These are phyloP conservation scores for Leishmania tarentolae DNA, from an alignment of 208 protist species.

Conservation along the genomic window DNA sequence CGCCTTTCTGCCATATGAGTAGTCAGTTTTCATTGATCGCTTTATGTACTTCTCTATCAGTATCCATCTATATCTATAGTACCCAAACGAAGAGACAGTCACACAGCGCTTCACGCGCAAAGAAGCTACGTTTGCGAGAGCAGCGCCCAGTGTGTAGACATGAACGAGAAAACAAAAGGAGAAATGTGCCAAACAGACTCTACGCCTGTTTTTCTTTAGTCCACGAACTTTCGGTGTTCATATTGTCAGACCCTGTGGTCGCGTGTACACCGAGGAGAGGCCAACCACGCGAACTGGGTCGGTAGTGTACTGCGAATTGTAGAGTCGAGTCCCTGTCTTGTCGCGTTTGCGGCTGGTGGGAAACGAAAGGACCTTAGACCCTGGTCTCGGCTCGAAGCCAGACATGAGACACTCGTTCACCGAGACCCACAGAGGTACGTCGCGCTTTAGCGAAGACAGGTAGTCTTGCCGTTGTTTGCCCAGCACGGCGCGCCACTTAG, in stretches of 20 bases:
- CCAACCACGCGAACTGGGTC: constrained; percentile 89
- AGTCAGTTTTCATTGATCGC: not conserved
- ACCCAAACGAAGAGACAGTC: not conserved
- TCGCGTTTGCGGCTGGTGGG: constrained; percentile 17
- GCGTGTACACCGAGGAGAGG: constrained; percentile 67
- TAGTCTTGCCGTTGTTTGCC: constrained; percentile 84
- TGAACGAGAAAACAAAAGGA: constrained; percentile 10
- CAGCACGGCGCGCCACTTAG: constrained; percentile 85
- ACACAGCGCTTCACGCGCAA: not conserved
- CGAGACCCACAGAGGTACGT: constrained; percentile 81
- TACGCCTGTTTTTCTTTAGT: not conserved
- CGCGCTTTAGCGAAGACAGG: constrained; percentile 58
- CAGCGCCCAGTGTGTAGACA: not conserved
- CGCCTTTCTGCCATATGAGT: not conserved
- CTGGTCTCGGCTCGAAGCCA: constrained; percentile 68
- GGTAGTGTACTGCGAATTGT: constrained; percentile 89
- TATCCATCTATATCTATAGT: not conserved
- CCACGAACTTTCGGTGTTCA: constrained; percentile 13
- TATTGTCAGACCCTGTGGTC: constrained; percentile 73
- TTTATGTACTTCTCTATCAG: not conserved
- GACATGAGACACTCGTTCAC: constrained; percentile 92
- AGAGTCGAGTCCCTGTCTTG: constrained; percentile 49
- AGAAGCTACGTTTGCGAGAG: not conserved
- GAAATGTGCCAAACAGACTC: not conserved
- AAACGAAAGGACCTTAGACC: constrained; percentile 42